Conservation (phyloP, 2,329 filamentous ascomycete species). For the Sclerotinia subarctica region DNA sequence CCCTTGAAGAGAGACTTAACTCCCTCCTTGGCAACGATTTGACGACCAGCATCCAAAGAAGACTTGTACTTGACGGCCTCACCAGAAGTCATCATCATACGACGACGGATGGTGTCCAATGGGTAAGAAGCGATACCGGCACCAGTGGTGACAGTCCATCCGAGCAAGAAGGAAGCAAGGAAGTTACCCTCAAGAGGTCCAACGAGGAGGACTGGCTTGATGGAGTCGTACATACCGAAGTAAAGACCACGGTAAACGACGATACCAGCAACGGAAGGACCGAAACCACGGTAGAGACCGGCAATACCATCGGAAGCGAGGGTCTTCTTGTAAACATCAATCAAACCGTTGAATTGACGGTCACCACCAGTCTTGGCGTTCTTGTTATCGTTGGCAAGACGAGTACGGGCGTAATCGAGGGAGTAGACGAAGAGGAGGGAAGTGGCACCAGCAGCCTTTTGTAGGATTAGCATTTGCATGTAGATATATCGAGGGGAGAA, state of each 20-base stretch:
- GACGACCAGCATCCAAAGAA: slow-evolving; percentile 88
- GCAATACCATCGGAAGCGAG: slow-evolving; percentile 96
- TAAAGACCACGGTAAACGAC: slow-evolving; percentile 99
- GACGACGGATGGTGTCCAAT: slow-evolving; percentile 99
- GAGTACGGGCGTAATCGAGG: slow-evolving; percentile 99
- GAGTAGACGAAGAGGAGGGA: slow-evolving; percentile 99
- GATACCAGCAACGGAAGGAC: slow-evolving; percentile 98
- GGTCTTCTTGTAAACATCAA: slow-evolving; percentile 99
- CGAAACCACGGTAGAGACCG: slow-evolving; percentile 99
- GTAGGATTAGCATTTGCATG: slow-evolving; percentile 21
- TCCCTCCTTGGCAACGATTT: slow-evolving; percentile 98
- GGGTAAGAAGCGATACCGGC: slow-evolving; percentile 99
- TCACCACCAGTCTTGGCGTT: slow-evolving; percentile 94
- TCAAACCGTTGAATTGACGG: slow-evolving; percentile 99
- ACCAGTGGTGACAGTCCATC: slow-evolving; percentile 99
- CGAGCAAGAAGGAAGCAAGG: slow-evolving; percentile 97
- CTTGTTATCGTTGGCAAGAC: slow-evolving; percentile 99
- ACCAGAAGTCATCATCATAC: slow-evolving; percentile 99
- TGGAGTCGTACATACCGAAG: slow-evolving; percentile 99
- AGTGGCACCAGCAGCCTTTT: slow-evolving; percentile 92
- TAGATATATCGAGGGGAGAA: not conserved
- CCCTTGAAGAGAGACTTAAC: slow-evolving; percentile 99
- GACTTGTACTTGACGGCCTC: slow-evolving; percentile 99
- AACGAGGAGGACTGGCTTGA: slow-evolving; percentile 97
- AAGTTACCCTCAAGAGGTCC: slow-evolving; percentile 95